phyloP scores from a whole-genome alignment of 1,139 yeast genomes.

The Geotrichum klebahnii region DNA sequence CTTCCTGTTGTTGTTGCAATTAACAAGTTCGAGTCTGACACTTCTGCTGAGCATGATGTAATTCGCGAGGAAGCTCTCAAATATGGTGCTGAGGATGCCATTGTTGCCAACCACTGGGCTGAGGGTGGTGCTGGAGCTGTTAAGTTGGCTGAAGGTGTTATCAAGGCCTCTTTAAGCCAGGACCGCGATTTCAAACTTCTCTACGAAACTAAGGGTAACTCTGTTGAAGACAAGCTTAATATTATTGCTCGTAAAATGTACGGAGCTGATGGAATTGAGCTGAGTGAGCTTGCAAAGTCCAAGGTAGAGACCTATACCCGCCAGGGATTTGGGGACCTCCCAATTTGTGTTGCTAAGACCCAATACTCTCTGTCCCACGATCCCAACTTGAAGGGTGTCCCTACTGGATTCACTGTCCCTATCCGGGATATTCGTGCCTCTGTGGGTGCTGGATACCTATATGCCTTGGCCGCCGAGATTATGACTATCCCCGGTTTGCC shows the following conservation, averaged over 20 bases:
- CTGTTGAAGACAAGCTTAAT: slow-evolving; percentile 79
- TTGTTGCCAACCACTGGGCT: slow-evolving; percentile 96
- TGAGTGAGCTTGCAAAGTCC: slow-evolving; percentile 76
- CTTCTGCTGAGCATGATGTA: slow-evolving; percentile 76
- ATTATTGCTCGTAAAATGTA: slow-evolving; percentile 87
- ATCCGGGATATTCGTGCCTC: slow-evolving; percentile 91
- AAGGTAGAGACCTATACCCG: slow-evolving; percentile 78
- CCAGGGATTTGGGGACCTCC: slow-evolving; percentile 89
- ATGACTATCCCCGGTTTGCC: slow-evolving; percentile 98
- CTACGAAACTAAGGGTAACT: slow-evolving; percentile 60
- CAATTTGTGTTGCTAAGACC: slow-evolving; percentile 96
- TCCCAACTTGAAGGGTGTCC: slow-evolving; percentile 89
- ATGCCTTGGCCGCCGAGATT: slow-evolving; percentile 94
- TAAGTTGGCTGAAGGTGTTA: slow-evolving; percentile 79
- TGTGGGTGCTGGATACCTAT: slow-evolving; percentile 94
- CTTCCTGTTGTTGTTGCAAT: slow-evolving; percentile 95
- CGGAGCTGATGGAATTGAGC: slow-evolving; percentile 88
- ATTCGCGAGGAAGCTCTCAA: slow-evolving; percentile 77
- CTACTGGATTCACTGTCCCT: slow-evolving; percentile 90
- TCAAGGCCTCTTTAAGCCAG: slow-evolving; percentile 60
- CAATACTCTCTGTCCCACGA: slow-evolving; percentile 96
- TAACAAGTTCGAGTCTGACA: slow-evolving; percentile 83
- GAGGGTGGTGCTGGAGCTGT: slow-evolving; percentile 96
- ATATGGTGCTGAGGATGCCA: slow-evolving; percentile 95
- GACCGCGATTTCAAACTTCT: slow-evolving; percentile 60